phyloP scores from a whole-genome alignment of 176 grass and related monocot genomes.

The Eragrostis nindensis region DNA sequence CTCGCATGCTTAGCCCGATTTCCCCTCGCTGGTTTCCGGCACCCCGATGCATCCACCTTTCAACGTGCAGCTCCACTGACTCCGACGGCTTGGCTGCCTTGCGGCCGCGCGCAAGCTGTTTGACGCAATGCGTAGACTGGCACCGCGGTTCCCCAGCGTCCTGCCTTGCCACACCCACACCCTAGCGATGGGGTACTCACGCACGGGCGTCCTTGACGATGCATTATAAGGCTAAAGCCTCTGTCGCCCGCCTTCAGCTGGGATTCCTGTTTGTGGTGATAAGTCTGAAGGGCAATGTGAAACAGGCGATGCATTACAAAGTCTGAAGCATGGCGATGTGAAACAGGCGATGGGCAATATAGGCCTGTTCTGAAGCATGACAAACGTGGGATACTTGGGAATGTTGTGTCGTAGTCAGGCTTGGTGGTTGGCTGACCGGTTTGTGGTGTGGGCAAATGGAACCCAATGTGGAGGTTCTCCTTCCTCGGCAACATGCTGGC shows the following conservation, averaged over 20 bases:
- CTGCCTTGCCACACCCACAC: slow-evolving; percentile 42
- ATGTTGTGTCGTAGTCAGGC: no score
- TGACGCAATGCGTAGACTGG: slow-evolving; percentile 40
- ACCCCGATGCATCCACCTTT: slow-evolving; percentile 30
- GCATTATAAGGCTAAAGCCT: slow-evolving; percentile 11
- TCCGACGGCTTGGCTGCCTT: slow-evolving; percentile 22
- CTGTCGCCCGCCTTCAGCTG: slow-evolving; percentile 20
- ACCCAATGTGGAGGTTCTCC: no score
- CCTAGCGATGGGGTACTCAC: slow-evolving; percentile 32
- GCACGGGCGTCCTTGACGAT: background rate
- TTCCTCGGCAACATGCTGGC: no score
- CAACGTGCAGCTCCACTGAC: slow-evolving; percentile 30
- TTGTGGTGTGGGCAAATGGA: no score
- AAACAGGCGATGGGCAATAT: no score
- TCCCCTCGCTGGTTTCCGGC: background rate
- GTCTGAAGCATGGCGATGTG: no score
- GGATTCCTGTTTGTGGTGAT: no score
- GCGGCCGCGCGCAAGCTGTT: slow-evolving; percentile 34
- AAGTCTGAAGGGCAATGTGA: no score
- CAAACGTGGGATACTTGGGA: no score
- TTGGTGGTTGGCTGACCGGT: no score
- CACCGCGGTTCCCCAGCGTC: background rate
- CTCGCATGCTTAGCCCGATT: background rate
- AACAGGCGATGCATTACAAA: no score
- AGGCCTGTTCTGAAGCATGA: no score